Conservation (phyloP, 352 stramenopile genomes). For the Nothophytophthora sp. region DNA sequence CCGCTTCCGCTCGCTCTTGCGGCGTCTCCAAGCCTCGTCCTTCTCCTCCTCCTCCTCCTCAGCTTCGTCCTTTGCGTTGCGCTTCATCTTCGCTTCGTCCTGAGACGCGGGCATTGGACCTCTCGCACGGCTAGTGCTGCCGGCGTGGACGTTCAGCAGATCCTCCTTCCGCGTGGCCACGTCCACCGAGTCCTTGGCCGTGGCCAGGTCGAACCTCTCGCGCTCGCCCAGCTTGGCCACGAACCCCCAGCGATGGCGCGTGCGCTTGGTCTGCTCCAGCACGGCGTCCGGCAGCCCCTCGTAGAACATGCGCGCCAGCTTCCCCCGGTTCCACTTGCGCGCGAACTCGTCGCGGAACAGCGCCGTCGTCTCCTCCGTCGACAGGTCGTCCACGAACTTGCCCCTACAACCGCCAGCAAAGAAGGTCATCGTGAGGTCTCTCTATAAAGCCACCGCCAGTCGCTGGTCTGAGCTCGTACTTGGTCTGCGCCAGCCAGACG, state of each 20-base stretch:
- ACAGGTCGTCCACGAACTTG: conserved; percentile 77
- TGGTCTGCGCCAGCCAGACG: conserved; percentile 65
- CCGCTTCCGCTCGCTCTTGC: conserved; percentile 31
- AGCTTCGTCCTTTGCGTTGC: conserved; percentile 11
- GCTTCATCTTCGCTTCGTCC: too few relatives aligned
- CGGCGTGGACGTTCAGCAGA: too few relatives aligned
- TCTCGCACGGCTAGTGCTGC: not conserved
- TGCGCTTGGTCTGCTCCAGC: conserved; percentile 69
- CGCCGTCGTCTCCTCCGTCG: conserved; percentile 46
- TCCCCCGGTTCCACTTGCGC: conserved; percentile 62
- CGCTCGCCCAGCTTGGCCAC: conserved; percentile 55
- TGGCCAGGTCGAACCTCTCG: conserved; percentile 60
- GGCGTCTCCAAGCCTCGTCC: conserved; percentile 10
- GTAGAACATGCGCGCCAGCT: conserved; percentile 68
- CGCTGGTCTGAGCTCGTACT: too few relatives aligned
- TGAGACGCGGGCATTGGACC: too few relatives aligned
- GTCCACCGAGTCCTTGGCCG: conserved; percentile 69
- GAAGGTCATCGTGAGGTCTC: conserved; percentile 1
- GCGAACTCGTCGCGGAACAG: conserved; percentile 66
- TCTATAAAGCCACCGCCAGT: conserved; percentile 4
- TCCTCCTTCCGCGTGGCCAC: conserved; percentile 63
- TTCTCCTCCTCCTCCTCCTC: conserved; percentile 27
- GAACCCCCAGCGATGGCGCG: conserved; percentile 75
- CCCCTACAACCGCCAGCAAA: conserved; percentile 22
- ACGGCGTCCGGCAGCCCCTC: conserved; percentile 54